phyloP scores from a whole-genome alignment of 352 stramenopile species.

The Globisporangium middletonii region DNA sequence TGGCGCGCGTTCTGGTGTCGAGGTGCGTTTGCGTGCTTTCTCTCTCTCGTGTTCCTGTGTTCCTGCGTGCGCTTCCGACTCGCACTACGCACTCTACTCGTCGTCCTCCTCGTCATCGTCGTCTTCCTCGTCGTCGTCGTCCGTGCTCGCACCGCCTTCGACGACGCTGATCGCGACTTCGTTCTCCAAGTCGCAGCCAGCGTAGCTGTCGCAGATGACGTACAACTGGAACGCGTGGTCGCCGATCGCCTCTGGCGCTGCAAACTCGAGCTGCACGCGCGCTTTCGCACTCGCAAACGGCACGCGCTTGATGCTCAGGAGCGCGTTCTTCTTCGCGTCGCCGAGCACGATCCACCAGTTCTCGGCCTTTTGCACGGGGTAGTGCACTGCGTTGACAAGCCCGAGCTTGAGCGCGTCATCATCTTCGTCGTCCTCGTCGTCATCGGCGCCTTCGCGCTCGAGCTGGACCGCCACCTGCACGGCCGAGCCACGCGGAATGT shows the following conservation, averaged over 20 bases:
- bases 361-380: slow-evolving; percentile 92
- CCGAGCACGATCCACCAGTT: slow-evolving; percentile 99
- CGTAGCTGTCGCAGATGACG: slow-evolving; percentile 98
- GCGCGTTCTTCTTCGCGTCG: slow-evolving; percentile 92
- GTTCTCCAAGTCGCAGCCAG: slow-evolving; percentile 98
- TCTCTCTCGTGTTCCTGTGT: background rate
- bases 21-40: background rate
- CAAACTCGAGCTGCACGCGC: slow-evolving; percentile 93
- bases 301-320: slow-evolving; percentile 98
- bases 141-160: slow-evolving; percentile 29
- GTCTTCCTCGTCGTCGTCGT: slow-evolving; percentile 43
- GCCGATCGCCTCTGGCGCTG: slow-evolving; percentile 91
- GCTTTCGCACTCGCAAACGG: slow-evolving; percentile 80
- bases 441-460: slow-evolving; percentile 93
- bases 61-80: background rate
- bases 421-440: slow-evolving; percentile 71
- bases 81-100: slow-evolving; percentile 7
- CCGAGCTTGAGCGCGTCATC: slow-evolving; percentile 22
- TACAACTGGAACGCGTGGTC: slow-evolving; percentile 96
- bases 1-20: too few species aligned
- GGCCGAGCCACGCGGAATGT: slow-evolving; percentile 87
- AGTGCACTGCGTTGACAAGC: slow-evolving; percentile 69
- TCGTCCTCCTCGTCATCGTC: slow-evolving; percentile 26
- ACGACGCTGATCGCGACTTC: slow-evolving; percentile 69
- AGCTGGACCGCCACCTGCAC: slow-evolving; percentile 86